Evolutionary conservation across 2,329 filamentous ascomycete species (phyloP).

Genomic region (Penicillium sumatraense): DNA sequence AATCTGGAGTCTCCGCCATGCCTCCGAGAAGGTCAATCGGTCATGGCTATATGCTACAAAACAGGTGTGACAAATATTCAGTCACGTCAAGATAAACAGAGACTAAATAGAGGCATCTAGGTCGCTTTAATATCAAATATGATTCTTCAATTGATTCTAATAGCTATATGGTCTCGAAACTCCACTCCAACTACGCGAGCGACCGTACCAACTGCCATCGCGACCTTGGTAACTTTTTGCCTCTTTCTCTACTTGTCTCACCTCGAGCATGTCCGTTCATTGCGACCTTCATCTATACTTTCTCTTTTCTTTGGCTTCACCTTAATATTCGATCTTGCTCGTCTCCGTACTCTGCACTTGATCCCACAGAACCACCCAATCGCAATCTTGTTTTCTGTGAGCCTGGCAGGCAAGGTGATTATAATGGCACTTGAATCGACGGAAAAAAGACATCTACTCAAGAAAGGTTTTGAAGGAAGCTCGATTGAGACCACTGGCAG

Average conservation of each 20-base stretch:
- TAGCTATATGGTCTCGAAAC: conserved; percentile 17
- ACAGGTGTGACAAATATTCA: conserved; percentile 8
- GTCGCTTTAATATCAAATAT: conserved; percentile 14
- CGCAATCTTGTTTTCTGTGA: conserved; percentile 10
- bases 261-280: conserved; percentile 23
- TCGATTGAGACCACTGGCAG: conserved; percentile 29
- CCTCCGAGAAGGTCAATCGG: conserved; percentile 21
- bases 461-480: conserved; percentile 11
- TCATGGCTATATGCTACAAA: conserved; percentile 25
- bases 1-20: conserved; percentile 9
- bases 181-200: conserved; percentile 15
- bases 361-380: conserved; percentile 14
- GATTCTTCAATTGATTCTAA: conserved; percentile 13
- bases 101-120: conserved; percentile 3
- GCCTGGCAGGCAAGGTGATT: conserved; percentile 42
- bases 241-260: conserved; percentile 20
- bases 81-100: background rate
- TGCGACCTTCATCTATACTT: conserved; percentile 23
- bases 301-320: conserved; percentile 15
- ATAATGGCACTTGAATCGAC: conserved; percentile 48
- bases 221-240: conserved; percentile 6
- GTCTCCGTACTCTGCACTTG: conserved; percentile 23
- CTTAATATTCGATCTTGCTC: conserved; percentile 19
- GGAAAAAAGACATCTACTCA: conserved; percentile 42
- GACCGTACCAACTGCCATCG: conserved; percentile 15